phyloP scores from a whole-genome alignment of 352 stramenopile species.

The Phytophthora ramorum region DNA sequence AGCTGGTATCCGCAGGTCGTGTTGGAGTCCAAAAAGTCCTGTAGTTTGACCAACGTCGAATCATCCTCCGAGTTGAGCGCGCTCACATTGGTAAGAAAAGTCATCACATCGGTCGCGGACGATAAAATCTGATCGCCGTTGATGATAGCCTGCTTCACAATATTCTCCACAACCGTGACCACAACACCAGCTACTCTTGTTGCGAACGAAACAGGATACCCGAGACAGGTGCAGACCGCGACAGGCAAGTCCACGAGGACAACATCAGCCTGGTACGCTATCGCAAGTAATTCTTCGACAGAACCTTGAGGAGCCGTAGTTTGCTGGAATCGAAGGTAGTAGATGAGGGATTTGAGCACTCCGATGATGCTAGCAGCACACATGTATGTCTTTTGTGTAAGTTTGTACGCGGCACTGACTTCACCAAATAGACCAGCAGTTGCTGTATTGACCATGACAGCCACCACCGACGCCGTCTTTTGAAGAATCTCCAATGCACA shows the following conservation, averaged over 20 bases:
- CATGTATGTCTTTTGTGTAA: constrained; percentile 25
- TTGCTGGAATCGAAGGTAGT: constrained; percentile 29
- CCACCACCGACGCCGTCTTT: constrained; percentile 44
- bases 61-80: constrained; percentile 16
- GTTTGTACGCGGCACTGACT: constrained; percentile 37
- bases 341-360: constrained; percentile 33
- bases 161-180: constrained; percentile 30
- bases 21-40: constrained; percentile 39
- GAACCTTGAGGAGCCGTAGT: constrained; percentile 25
- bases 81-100: constrained; percentile 25
- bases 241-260: constrained; percentile 33
- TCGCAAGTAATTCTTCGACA: constrained; percentile 32
- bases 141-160: constrained; percentile 32
- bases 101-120: constrained; percentile 23
- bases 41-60: constrained; percentile 27
- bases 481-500: constrained; percentile 36
- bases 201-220: constrained; percentile 17
- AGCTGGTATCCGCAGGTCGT: constrained; percentile 40
- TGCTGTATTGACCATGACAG: constrained; percentile 41
- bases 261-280: constrained; percentile 36
- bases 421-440: constrained; percentile 47
- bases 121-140: constrained; percentile 41
- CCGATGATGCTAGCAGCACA: constrained; percentile 40
- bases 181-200: constrained; percentile 26
- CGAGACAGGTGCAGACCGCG: constrained; percentile 33